Conservation (phyloP, 129 eudicot genomes). For the Solidago caesia region DNA sequence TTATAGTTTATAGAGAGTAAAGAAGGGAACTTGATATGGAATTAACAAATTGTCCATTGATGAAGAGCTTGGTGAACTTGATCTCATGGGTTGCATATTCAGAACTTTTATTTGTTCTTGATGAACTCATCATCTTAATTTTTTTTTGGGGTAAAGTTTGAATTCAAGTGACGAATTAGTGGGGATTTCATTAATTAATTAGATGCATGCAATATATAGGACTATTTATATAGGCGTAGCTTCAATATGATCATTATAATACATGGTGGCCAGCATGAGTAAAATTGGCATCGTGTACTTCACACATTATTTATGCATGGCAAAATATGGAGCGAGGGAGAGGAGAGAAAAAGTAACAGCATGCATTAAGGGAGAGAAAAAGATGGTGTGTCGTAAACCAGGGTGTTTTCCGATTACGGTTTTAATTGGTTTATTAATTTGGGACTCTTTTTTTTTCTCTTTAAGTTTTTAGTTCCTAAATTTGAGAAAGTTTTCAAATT, state of each 20-base stretch:
- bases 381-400: neutral
- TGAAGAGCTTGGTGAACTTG: conserved; percentile 73
- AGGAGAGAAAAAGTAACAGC: neutral
- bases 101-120: conserved; percentile 6
- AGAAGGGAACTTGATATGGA: conserved; percentile 38
- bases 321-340: neutral
- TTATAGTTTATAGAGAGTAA: too few species aligned
- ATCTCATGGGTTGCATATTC: conserved; percentile 30
- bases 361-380: neutral
- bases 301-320: neutral
- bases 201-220: neutral
- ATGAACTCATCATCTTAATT: neutral
- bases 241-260: neutral
- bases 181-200: neutral
- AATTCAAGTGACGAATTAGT: neutral
- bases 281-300: neutral
- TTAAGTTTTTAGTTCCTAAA: too few species aligned
- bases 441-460: neutral
- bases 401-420: neutral
- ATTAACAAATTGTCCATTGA: conserved; percentile 58
- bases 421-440: neutral
- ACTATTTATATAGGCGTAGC: neutral
- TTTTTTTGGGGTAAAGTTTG: neutral
- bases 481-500: too few species aligned
- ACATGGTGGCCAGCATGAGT: neutral